Evolutionary conservation across 768 basidiomycete species (phyloP).

Genomic region (Pleurotus sapidus): DNA sequence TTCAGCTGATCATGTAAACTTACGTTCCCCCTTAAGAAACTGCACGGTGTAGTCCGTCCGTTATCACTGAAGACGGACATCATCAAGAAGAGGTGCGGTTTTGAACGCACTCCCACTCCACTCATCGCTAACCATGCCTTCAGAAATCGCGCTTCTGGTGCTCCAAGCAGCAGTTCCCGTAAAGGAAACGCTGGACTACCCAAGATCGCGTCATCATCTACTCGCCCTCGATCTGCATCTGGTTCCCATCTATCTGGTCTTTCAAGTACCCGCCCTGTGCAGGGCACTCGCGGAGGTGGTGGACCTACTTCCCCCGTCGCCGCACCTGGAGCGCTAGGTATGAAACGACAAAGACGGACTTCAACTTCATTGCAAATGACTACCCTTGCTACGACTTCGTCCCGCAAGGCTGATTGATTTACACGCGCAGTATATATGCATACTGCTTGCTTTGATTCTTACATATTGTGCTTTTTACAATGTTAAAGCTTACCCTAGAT

Average conservation of each 20-base stretch:
- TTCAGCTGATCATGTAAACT: conserved; percentile 9
- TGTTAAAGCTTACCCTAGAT: conserved; percentile 24
- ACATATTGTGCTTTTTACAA: conserved; percentile 15
- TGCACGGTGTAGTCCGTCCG: conserved; percentile 93
- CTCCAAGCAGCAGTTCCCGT: conserved; percentile 62
- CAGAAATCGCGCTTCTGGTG: conserved; percentile 81
- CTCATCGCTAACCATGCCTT: conserved; percentile 1
- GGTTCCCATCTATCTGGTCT: conserved; percentile 50
- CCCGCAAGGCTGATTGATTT: conserved; percentile 9
- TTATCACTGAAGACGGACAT: conserved; percentile 95
- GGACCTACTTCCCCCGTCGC: conserved; percentile 16
- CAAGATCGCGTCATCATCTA: conserved; percentile 73
- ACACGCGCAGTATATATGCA: conserved; percentile 10
- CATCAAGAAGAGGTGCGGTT: conserved; percentile 86
- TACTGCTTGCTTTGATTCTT: conserved; percentile 13
- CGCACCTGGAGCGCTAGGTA: conserved; percentile 37
- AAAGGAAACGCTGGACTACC: conserved; percentile 62
- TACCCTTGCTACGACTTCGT: conserved; percentile 11
- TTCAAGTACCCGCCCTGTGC: conserved; percentile 35
- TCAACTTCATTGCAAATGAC: conserved; percentile 52
- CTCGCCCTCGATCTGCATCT: conserved; percentile 69
- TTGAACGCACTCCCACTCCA: conserved; percentile 2
- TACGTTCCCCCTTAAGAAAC: conserved; percentile 54
- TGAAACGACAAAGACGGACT: conserved; percentile 83
- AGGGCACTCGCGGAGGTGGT: conserved; percentile 23